These are phyloP conservation scores for Spathaspora sp. DNA, from an alignment of 1,139 yeast genomes.

Conservation along the genomic window DNA sequence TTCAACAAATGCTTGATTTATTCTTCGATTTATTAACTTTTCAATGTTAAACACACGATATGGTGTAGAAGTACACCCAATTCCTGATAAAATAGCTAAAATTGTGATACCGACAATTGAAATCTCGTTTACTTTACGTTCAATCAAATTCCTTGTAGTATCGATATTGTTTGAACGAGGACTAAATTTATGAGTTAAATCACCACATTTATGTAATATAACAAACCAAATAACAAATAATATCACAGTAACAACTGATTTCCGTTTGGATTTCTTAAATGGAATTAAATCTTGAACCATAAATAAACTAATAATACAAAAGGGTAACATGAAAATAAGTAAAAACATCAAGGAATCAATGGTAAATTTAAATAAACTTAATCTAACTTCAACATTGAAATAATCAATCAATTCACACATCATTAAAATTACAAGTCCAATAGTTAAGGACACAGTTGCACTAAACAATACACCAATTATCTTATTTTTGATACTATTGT, in stretches of 20 bases:
- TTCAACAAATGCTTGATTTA: conserved; percentile 3
- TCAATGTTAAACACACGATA: conserved; percentile 20
- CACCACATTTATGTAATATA: conserved; percentile 37
- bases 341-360: conserved; percentile 34
- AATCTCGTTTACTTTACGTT: conserved; percentile 54
- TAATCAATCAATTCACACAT: conserved; percentile 37
- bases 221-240: conserved; percentile 30
- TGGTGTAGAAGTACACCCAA: conserved; percentile 74
- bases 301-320: conserved; percentile 30
- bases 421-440: conserved; percentile 34
- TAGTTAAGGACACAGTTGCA: conserved; percentile 29
- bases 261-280: conserved; percentile 7
- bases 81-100: conserved; percentile 70
- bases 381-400: conserved; percentile 21
- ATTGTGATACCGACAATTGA: conserved; percentile 71
- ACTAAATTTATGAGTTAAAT: conserved; percentile 29
- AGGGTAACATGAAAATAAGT: conserved; percentile 35
- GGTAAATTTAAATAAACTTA: conserved; percentile 29
- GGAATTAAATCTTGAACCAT: conserved; percentile 31
- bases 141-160: conserved; percentile 21
- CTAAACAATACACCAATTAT: conserved; percentile 31
- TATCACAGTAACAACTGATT: conserved; percentile 12
- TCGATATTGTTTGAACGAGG: conserved; percentile 14
- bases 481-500: conserved; percentile 8
- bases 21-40: conserved; percentile 6